Evolutionary conservation across 208 protist species (phyloP).

Genomic region (Leishmania amazonensis): DNA sequence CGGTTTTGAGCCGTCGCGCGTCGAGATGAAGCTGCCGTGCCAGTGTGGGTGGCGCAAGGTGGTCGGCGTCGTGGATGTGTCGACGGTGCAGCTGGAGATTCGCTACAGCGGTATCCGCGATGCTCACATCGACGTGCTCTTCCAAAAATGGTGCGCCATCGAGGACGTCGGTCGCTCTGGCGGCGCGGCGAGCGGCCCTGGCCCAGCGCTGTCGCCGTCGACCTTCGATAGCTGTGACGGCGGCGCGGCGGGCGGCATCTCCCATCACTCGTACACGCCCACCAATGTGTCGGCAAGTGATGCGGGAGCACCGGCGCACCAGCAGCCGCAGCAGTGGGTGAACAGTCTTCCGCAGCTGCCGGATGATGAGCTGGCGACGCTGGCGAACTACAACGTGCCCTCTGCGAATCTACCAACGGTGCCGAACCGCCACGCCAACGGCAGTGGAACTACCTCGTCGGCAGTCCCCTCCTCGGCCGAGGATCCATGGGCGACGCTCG

Average conservation of each 20-base stretch:
- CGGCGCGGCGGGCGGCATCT: slow-evolving; percentile 1
- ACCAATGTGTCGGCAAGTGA: slow-evolving; percentile 1
- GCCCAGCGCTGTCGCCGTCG: slow-evolving; percentile 21
- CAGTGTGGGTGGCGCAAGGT: slow-evolving; percentile 67
- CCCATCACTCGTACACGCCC: not conserved
- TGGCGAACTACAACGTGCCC: slow-evolving; percentile 62
- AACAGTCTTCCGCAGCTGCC: slow-evolving; percentile 47
- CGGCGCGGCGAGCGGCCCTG: not conserved
- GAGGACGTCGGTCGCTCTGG: slow-evolving; percentile 15
- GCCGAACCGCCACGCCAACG: not conserved
- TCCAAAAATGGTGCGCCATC: slow-evolving; percentile 50
- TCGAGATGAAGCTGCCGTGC: slow-evolving; percentile 50
- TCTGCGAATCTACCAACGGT: slow-evolving; percentile 22
- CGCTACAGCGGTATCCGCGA: slow-evolving; percentile 63
- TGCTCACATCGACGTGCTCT: slow-evolving; percentile 67
- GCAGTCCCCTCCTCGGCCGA: slow-evolving; percentile 8
- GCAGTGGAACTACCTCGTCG: not conserved
- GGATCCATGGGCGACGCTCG: slow-evolving; percentile 51
- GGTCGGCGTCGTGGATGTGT: slow-evolving; percentile 48
- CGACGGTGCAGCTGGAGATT: slow-evolving; percentile 49
- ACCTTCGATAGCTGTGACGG: slow-evolving; percentile 24
- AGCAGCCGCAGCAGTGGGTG: slow-evolving; percentile 24
- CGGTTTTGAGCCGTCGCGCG: slow-evolving; percentile 31
- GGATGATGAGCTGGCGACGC: slow-evolving; percentile 54
- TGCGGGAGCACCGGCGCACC: not conserved